phyloP scores from a whole-genome alignment of 345 rosid genomes.

The Triadica sebifera region DNA sequence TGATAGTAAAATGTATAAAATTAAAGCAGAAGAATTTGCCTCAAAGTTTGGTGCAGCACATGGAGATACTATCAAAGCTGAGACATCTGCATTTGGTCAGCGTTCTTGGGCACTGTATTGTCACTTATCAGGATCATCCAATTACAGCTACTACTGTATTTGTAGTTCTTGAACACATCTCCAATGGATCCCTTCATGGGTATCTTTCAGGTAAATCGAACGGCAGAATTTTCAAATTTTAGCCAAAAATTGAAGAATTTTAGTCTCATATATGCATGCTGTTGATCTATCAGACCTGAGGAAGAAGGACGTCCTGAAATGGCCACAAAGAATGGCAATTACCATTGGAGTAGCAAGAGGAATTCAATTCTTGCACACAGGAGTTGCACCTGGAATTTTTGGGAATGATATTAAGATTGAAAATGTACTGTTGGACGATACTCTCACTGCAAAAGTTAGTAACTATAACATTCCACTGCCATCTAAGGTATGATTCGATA shows the following conservation, averaged over 20 bases:
- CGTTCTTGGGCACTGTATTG: conserved; percentile 81
- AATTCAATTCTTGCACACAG: conserved; percentile 87
- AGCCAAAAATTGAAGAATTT: neutral
- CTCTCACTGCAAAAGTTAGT: conserved; percentile 67
- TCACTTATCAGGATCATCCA: conserved; percentile 67
- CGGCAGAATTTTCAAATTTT: neutral
- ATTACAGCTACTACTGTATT: conserved; percentile 50
- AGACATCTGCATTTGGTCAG: conserved; percentile 84
- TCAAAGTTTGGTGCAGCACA: conserved; percentile 60
- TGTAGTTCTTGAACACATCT: conserved; percentile 64
- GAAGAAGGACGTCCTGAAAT: conserved; percentile 73
- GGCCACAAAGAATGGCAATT: conserved; percentile 91
- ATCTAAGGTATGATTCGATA: conserved; percentile 47
- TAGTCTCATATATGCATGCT: neutral
- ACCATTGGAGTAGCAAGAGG: conserved; percentile 81
- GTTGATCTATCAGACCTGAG: conserved; percentile 52
- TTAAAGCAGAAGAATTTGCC: conserved; percentile 64
- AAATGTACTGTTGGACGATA: conserved; percentile 69
- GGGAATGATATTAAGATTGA: conserved; percentile 75
- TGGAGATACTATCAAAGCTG: conserved; percentile 77
- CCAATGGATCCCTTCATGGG: conserved; percentile 63
- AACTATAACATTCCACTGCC: conserved; percentile 71
- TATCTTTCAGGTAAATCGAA: conserved; percentile 57
- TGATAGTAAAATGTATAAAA: conserved; percentile 64
- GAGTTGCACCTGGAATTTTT: conserved; percentile 72